Base-by-base conservation (phyloP, 768 basidiomycete genomes). In the Mycena venus region DNA sequence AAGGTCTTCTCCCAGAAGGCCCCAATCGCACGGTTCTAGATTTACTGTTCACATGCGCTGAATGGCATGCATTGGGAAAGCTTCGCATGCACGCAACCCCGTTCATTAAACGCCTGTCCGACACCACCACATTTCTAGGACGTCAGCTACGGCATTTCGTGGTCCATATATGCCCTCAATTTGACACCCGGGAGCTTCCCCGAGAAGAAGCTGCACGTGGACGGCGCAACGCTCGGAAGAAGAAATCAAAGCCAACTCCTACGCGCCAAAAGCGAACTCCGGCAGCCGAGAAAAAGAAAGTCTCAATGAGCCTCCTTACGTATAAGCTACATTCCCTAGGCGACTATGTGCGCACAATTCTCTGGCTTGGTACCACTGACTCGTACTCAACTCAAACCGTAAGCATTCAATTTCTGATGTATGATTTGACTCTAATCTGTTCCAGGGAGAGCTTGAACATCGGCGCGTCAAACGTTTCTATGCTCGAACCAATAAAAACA, bases 371-470 rank as follows among this genome's bases (percentile, higher is more conserved):
- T 2, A 68, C 72, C 19, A 64, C 15, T 5, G 72, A 74, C 21
- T 74, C 72, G 0, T 68, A 68, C 47, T 63, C 67, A 14, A 74
- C 72, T 27, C 38, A 49, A 21, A 40, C 78, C 27, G 83, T 84
- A 42, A 53, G 75, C 10, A 29, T 68, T 32, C n/a, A n/a, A n/a
- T 9, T 3, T 34, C 1, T 17, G 17, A 25, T 42, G 63, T 29
- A 5, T 12, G n/a, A 12, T 12, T 21, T 31, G 23, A 7, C 7
- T 36, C 10, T 11, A 14, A 58, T 32, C 27, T 21, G 17, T 44
- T 15, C 10, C 60, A 86, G 85, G 82, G 83, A 0, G 84, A 87
- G 64, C 78, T 81, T 0, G 81, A 86, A 68, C 87, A 87, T 55
- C 72, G 75, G 0, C 67, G 67, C 0, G 79, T 83, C 10, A 73